These are phyloP conservation scores for Magnolia changhungtana DNA, from an alignment of 164 flowering plant genomes.

Conservation along the genomic window DNA sequence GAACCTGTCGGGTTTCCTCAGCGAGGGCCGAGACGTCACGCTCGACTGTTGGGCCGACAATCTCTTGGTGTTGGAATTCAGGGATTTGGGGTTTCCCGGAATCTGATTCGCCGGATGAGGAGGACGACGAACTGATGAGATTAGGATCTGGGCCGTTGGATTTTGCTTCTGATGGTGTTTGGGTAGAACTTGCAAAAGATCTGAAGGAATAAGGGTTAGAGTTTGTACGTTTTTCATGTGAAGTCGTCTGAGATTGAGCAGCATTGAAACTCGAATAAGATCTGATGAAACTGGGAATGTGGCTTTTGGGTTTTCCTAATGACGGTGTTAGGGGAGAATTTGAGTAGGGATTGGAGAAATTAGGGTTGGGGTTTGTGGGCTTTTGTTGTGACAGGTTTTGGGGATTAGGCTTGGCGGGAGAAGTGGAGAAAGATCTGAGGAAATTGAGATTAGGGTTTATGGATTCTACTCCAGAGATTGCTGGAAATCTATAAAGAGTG, in stretches of 20 bases:
- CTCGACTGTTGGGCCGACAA: slow-evolving; percentile 36
- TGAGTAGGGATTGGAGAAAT: slow-evolving; percentile 10
- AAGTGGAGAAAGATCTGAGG: slow-evolving; percentile 16
- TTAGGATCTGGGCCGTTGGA: neutral
- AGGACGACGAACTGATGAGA: neutral
- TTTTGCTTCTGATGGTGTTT: neutral
- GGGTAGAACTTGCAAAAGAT: slow-evolving; percentile 7
- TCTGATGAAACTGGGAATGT: neutral
- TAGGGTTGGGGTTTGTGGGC: neutral
- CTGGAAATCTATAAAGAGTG: neutral
- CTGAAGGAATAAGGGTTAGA: neutral
- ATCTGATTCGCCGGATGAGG: slow-evolving; percentile 1
- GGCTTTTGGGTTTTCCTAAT: neutral
- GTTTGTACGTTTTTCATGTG: neutral
- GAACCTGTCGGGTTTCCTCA: slow-evolving; percentile 43
- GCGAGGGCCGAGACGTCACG: slow-evolving; percentile 33
- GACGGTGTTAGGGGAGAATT: slow-evolving; percentile 6
- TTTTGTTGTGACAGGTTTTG: neutral
- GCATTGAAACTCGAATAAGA: neutral
- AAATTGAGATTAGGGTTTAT: slow-evolving; percentile 12
- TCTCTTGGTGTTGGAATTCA: slow-evolving; percentile 31
- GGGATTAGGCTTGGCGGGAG: slow-evolving; percentile 1
- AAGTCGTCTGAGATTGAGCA: neutral
- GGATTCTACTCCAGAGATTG: neutral
- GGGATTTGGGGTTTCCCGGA: slow-evolving; percentile 1